phyloP scores from a whole-genome alignment of 2,329 filamentous ascomycete species.

The Arthrobotrys pseudoclavata region DNA sequence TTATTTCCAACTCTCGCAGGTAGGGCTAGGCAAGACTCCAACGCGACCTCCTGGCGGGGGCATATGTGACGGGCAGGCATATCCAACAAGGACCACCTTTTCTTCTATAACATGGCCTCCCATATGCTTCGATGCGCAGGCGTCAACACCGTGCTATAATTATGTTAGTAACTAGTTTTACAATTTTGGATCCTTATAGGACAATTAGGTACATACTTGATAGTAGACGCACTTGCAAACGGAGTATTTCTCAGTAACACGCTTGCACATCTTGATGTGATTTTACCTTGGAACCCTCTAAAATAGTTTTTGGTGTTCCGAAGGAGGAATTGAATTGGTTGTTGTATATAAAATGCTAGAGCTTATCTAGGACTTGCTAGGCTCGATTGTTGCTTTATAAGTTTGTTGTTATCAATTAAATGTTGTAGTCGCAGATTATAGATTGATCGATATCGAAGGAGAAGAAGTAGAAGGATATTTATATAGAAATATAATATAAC shows the following conservation, averaged over 20 bases:
- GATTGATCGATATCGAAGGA: conserved; percentile 28
- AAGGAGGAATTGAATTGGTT: neutral
- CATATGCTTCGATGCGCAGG: conserved; percentile 81
- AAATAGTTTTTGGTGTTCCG: conserved; percentile 12
- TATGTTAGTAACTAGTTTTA: conserved; percentile 30
- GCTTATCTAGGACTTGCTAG: conserved; percentile 46
- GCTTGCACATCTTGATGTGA: conserved; percentile 80
- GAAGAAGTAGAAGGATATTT: neutral
- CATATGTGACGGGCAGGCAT: conserved; percentile 76
- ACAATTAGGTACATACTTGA: conserved; percentile 66
- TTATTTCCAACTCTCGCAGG: conserved; percentile 58
- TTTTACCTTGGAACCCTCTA: conserved; percentile 44
- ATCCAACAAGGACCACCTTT: conserved; percentile 84
- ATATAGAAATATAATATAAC: neutral
- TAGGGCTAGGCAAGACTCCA: conserved; percentile 52
- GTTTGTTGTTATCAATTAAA: conserved; percentile 17
- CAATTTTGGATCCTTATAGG: conserved; percentile 42
- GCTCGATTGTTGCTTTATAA: conserved; percentile 25
- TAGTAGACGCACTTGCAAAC: conserved; percentile 91
- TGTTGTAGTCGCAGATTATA: conserved; percentile 33
- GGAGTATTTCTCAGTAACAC: conserved; percentile 86
- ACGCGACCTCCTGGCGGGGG: conserved; percentile 48
- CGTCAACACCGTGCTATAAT: conserved; percentile 79
- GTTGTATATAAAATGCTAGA: conserved; percentile 22
- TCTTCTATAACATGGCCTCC: conserved; percentile 79